These are phyloP conservation scores for Sugiyamaella pinicola DNA, from an alignment of 1,139 yeast species.

Conservation along the genomic window DNA sequence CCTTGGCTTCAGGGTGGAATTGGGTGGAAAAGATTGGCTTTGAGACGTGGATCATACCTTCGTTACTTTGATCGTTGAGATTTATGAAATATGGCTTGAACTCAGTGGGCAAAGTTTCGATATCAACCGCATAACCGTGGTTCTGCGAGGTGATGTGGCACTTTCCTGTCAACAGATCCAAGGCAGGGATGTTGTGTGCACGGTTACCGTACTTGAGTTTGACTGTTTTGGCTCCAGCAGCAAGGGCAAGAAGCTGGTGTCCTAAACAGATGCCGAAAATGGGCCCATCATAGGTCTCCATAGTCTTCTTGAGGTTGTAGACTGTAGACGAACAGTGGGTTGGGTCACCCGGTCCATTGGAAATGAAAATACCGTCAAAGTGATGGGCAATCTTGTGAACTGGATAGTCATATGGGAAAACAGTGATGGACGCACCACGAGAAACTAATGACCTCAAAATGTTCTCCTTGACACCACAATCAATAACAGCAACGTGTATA, in stretches of 20 bases:
- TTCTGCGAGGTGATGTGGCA: slow-evolving; percentile 98
- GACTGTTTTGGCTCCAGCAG: slow-evolving; percentile 89
- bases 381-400: slow-evolving; percentile 86
- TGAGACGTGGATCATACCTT: slow-evolving; percentile 88
- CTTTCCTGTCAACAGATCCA: slow-evolving; percentile 84
- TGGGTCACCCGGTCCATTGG: slow-evolving; percentile 99
- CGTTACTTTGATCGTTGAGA: slow-evolving; percentile 92
- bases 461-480: slow-evolving; percentile 98
- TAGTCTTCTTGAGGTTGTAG: slow-evolving; percentile 68
- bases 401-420: slow-evolving; percentile 94
- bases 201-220: slow-evolving; percentile 97
- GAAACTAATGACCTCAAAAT: slow-evolving; percentile 88
- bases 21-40: slow-evolving; percentile 94
- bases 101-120: slow-evolving; percentile 68
- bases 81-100: slow-evolving; percentile 89
- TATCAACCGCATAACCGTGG: slow-evolving; percentile 97
- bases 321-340: slow-evolving; percentile 87
- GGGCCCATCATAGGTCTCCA: slow-evolving; percentile 74
- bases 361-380: slow-evolving; percentile 91
- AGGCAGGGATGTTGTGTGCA: slow-evolving; percentile 96
- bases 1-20: slow-evolving; percentile 99
- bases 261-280: slow-evolving; percentile 97
- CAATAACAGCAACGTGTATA: slow-evolving; percentile 87
- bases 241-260: slow-evolving; percentile 92
- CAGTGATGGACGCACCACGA: slow-evolving; percentile 95